Evolutionary conservation across 2,329 filamentous ascomycete genomes (phyloP).

Genomic region (Chrysoporthe cubensis): DNA sequence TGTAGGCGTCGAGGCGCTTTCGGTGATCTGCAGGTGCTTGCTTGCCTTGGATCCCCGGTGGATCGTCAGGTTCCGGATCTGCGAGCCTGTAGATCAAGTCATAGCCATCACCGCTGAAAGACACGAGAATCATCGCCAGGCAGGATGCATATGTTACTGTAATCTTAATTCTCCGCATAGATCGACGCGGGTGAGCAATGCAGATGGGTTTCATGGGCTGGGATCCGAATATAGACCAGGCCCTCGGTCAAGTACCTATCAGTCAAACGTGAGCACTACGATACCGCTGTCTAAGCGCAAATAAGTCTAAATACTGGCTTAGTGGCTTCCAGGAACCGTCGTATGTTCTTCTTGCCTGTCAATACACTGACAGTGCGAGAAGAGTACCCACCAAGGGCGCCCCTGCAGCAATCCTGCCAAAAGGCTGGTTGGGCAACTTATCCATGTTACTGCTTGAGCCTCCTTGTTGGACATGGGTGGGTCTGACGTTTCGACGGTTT

Average conservation of each 20-base stretch:
- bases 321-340: background rate
- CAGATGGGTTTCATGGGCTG: background rate
- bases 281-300: background rate
- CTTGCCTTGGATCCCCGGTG: background rate
- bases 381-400: background rate
- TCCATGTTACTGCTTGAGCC: background rate
- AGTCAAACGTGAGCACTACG: background rate
- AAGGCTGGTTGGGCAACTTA: background rate
- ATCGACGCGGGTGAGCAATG: background rate
- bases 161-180: background rate
- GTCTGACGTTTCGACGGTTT: constrained; percentile 10
- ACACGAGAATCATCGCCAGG: background rate
- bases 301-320: constrained; percentile 6
- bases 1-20: background rate
- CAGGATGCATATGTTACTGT: too few relatives aligned
- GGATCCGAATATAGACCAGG: background rate
- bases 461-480: constrained; percentile 12
- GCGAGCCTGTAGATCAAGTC: background rate
- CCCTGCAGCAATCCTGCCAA: constrained; percentile 1
- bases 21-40: too few relatives aligned
- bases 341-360: constrained; percentile 1
- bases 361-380: constrained; percentile 4
- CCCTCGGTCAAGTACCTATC: background rate
- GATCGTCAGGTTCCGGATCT: background rate
- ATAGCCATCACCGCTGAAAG: background rate